Conservation (phyloP, 257 asterid species). For the Scutellaria minor region DNA sequence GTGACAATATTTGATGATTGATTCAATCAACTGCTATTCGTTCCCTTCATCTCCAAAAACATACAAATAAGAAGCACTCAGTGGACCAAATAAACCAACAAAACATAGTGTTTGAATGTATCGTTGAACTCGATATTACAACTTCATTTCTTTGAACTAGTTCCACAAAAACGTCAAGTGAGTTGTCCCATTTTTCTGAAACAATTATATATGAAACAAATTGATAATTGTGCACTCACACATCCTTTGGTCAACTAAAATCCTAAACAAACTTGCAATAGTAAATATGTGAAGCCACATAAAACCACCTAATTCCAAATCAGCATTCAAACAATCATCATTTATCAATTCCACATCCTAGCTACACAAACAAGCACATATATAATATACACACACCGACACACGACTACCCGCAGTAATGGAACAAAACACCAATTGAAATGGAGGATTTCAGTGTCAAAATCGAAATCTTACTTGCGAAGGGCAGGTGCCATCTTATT, state of each 20-base stretch:
- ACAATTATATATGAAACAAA: neutral
- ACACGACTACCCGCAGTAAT: no score
- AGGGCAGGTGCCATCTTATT: constrained; percentile 99
- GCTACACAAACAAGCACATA: neutral
- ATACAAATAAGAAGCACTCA: neutral
- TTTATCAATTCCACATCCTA: neutral
- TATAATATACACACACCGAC: no score
- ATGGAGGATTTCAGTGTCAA: neutral
- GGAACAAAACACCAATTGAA: neutral
- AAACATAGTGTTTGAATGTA: neutral
- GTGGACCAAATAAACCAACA: constrained; percentile 5
- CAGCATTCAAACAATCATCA: neutral
- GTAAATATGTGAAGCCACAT: constrained; percentile 15
- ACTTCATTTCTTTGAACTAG: neutral
- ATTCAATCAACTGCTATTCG: neutral
- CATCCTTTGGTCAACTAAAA: neutral
- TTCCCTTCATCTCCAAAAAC: constrained; percentile 2
- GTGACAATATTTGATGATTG: neutral
- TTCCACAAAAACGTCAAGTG: neutral
- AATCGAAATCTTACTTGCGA: constrained; percentile 62
- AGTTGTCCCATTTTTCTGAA: neutral
- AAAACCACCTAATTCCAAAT: neutral
- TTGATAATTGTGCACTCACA: constrained; percentile 10
- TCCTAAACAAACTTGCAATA: neutral
- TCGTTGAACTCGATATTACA: neutral